Evolutionary conservation across 2,329 filamentous ascomycete species (phyloP), one percentile per base, ranked within the genome.

Genomic region (Sporothrix globosa): DNA sequence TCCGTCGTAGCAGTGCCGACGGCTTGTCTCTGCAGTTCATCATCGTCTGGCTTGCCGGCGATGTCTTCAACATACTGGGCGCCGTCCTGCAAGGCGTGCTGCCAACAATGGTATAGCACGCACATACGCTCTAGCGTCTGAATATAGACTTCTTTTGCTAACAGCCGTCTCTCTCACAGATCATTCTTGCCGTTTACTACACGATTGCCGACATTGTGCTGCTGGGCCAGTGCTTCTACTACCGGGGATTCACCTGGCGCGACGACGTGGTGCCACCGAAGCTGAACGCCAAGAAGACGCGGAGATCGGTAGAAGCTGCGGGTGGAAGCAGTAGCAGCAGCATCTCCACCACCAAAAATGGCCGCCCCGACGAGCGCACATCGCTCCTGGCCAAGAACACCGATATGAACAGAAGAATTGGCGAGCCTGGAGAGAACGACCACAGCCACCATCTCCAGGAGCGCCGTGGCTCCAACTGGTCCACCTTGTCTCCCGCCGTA

Each of bases 191-290:
- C 60, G 70, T 76, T 63, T 76, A 76, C 72, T 76, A 76, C 56
- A 75, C 75, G 24, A 75, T 76, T 68, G 72, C 71, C 72, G 74
- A 74, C 66, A 72, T 76, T 50, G 93, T 98, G 1, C 85, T 99
- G 1, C 83, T 98, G 0, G 86, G 84, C 0, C 96, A 99, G 81
- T 97, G 92, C 80, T 97, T 98, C 83, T 98, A 97, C 83, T 99
- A 99, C 80, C 89, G 92, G 68, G 94, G 94, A 3, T 96, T 97
- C 75, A 89, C 87, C 1, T 87, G 85, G 83, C 83, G 80, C 68
- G 88, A 90, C 73, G 82, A 87, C 70, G 80, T 85, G 17, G 77
- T 80, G 9, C 77, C 83, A 11, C 46, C 79, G 80, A 76, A 81
- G 58, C 76, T 80, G 53, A 85, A 84, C 76, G 75, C 82, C 30